Base-by-base conservation (phyloP, 2,329 filamentous ascomycete genomes). In the Lanzia echinophila region DNA sequence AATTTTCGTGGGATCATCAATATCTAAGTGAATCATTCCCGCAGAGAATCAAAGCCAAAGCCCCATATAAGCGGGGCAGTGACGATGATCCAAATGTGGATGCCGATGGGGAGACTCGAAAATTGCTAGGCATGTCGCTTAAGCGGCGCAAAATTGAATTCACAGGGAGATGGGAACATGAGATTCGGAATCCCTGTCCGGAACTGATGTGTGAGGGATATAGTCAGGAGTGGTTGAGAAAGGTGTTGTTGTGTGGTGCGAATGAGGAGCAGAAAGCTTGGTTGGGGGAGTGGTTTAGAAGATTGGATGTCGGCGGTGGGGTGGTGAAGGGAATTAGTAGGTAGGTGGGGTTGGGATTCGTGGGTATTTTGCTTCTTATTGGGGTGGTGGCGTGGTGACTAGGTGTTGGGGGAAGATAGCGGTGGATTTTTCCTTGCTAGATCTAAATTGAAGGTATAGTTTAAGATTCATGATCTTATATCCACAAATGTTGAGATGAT, bases 61-160 rank as follows among this genome's bases (percentile, higher is more conserved):
- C 17, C 24, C 5, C n/a, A 15, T 12, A 7, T 6, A 52, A 53
- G 33, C 22, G 43, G 10, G 12, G 13, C 34, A n/a, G 11, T 11
- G 42, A 39, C 6, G 50, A 53, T 12, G 50, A 47, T 17, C 42
- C n/a, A 12, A 19, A 42, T 42, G n/a, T 6, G 12, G 39, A 42
- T 42, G n/a, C 43, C 3, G 50, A 53, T 47, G 50, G 50, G 33
- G 50, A 53, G 24, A 53, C 50, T 41, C 22, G 50, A 3, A 34
- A 53, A 13, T 13, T 31, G 50, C 6, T 53, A 15, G 50, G 50
- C 1, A 12, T 53, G 1, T 39, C 50, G 10, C 22, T 53, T 33
- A 47, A 47, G 20, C 46, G 50, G 31, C 42, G 50, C n/a, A 47
- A 53, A 15, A 34, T 53, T 2, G 24, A 47, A 10, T 34, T 31